Evolutionary conservation across 2,329 filamentous ascomycete species (phyloP).

Genomic region (Exophiala dermatitidis): DNA sequence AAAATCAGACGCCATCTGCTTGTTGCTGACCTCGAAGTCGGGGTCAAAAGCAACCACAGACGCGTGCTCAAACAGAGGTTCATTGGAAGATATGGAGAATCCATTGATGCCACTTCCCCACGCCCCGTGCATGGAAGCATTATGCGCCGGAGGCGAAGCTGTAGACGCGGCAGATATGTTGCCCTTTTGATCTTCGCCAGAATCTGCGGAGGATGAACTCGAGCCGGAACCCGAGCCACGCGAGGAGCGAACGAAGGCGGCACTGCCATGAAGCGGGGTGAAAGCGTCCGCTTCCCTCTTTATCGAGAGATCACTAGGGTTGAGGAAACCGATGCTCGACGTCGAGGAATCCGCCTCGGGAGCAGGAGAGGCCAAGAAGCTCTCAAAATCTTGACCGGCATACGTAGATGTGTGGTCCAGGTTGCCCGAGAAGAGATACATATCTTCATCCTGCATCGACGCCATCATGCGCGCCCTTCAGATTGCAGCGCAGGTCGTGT

Average conservation of each 20-base stretch:
- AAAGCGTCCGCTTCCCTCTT: constrained; percentile 20
- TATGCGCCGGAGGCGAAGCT: constrained; percentile 35
- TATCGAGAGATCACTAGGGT: constrained; percentile 21
- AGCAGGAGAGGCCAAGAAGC: constrained; percentile 35
- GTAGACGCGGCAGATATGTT: constrained; percentile 38
- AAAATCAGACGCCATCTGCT: constrained; percentile 43
- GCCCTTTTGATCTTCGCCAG: constrained; percentile 36
- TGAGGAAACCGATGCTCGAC: constrained; percentile 30
- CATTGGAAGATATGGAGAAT: constrained; percentile 34
- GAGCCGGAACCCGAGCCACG: constrained; percentile 41
- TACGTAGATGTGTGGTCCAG: constrained; percentile 34
- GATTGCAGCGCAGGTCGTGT: neutral
- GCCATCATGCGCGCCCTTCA: constrained; percentile 16
- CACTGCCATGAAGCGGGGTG: constrained; percentile 27
- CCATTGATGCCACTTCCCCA: constrained; percentile 30
- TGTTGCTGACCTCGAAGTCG: constrained; percentile 41
- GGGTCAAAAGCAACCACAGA: constrained; percentile 32
- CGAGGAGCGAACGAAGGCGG: constrained; percentile 33
- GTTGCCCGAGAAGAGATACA: constrained; percentile 38
- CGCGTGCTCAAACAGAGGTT: constrained; percentile 36
- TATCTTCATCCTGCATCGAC: constrained; percentile 34
- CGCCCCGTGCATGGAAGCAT: constrained; percentile 26
- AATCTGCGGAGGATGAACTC: constrained; percentile 40
- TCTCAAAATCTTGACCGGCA: constrained; percentile 38
- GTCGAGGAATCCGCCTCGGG: constrained; percentile 28